phyloP scores from a whole-genome alignment of 1,139 yeast species.

The Chernovozyma sophiae-reginae region DNA sequence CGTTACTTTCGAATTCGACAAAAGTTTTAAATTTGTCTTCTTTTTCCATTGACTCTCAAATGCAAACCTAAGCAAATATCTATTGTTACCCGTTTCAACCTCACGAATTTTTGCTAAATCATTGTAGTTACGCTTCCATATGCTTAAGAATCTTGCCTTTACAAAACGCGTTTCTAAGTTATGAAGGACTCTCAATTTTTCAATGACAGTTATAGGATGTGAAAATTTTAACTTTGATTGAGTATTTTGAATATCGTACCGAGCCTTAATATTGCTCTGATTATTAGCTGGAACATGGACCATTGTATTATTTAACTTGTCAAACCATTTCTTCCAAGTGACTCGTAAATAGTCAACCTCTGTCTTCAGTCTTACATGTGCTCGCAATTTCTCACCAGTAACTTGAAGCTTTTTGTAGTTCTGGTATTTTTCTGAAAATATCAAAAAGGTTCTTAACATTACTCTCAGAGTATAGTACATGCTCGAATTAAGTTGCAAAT shows the following conservation, averaged over 20 bases:
- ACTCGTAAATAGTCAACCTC: neutral
- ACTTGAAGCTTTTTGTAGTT: neutral
- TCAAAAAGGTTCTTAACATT: neutral
- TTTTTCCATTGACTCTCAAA: constrained; percentile 2
- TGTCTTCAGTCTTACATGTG: neutral
- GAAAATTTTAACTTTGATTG: neutral
- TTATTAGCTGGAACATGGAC: too few relatives aligned
- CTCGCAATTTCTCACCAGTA: neutral
- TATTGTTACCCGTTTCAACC: neutral
- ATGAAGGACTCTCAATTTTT: constrained; percentile 1
- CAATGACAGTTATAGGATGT: neutral
- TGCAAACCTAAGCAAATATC: neutral
- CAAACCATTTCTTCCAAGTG: neutral
- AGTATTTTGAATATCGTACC: neutral
- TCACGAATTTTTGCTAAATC: neutral
- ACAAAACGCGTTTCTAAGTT: constrained; percentile 1
- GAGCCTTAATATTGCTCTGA: too few relatives aligned
- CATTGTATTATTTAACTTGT: neutral
- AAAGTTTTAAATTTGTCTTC: neutral
- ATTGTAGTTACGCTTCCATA: neutral
- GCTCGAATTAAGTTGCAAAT: neutral
- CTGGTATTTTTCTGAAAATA: neutral
- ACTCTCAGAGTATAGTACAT: neutral
- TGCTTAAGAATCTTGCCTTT: neutral
- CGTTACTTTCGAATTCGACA: neutral